Conservation (phyloP, 371 early-diverging fungal genomes). For the Mortierella sp. region DNA sequence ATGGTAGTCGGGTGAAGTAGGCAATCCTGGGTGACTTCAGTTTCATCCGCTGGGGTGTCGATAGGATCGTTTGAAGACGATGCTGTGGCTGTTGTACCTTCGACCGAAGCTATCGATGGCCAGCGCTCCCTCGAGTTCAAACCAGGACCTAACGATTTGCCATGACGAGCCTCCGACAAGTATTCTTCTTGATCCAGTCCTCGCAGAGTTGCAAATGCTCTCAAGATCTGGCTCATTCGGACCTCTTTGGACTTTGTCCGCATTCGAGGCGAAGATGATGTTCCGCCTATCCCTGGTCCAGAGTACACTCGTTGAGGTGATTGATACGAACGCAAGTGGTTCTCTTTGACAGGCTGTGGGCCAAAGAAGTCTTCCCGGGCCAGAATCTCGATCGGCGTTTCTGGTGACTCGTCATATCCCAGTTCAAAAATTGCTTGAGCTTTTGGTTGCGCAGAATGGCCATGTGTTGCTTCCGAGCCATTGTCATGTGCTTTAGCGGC, state of each 20-base stretch:
- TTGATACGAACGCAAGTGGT: background rate
- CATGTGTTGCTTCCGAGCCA: background rate
- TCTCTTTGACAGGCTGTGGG: constrained; percentile 12
- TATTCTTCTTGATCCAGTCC: constrained; percentile 42
- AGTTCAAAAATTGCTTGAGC: constrained; percentile 16
- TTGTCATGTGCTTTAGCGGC: background rate
- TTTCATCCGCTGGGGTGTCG: constrained; percentile 14
- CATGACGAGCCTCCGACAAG: constrained; percentile 7
- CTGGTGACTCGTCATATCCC: constrained; percentile 22
- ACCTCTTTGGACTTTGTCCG: constrained; percentile 34
- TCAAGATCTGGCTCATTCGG: constrained; percentile 45
- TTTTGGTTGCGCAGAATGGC: constrained; percentile 1
- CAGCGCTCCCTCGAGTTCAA: constrained; percentile 11
- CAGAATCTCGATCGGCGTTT: constrained; percentile 34
- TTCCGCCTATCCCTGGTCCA: background rate
- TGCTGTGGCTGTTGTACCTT: constrained; percentile 1
- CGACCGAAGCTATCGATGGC: constrained; percentile 4
- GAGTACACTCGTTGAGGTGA: background rate
- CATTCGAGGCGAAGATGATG: background rate
- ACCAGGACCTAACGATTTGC: constrained; percentile 2
- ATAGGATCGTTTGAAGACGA: background rate
- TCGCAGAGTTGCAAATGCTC: constrained; percentile 32
- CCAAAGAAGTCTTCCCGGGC: constrained; percentile 38
- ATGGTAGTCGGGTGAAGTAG: constrained; percentile 3
- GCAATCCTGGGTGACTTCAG: background rate